These are phyloP conservation scores for Entamoeba dispar DNA, from an alignment of 208 protist species.

Conservation along the genomic window DNA sequence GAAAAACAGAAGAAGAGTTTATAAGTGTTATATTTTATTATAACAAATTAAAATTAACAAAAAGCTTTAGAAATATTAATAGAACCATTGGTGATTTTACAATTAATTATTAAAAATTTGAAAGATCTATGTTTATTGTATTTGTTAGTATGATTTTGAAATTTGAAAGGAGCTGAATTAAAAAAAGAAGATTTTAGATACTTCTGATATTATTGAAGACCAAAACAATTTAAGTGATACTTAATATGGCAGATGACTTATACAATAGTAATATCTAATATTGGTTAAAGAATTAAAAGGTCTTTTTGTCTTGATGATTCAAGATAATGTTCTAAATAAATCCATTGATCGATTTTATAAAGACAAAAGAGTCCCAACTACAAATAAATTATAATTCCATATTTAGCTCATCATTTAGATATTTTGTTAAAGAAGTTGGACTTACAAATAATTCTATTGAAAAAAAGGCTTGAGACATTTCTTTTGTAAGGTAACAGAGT, in stretches of 20 bases:
- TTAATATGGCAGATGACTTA: not conserved
- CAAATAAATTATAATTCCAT: not conserved
- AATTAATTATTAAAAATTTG: not conserved
- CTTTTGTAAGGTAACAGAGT: not conserved
- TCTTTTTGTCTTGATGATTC: not conserved
- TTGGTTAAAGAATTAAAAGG: not conserved
- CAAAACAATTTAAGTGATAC: not conserved
- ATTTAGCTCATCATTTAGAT: not conserved
- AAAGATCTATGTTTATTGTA: not conserved
- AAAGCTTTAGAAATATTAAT: not conserved
- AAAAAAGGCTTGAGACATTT: not conserved
- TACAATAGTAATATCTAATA: not conserved
- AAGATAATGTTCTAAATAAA: not conserved
- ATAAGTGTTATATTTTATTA: not conserved
- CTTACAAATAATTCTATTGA: not conserved
- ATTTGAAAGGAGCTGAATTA: not conserved
- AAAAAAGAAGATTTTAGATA: not conserved
- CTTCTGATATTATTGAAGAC: not conserved
- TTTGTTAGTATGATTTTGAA: not conserved
- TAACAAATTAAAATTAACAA: not conserved
- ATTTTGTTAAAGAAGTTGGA: not conserved
- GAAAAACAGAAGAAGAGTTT: not conserved
- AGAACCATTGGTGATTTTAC: not conserved
- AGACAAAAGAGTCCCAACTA: not conserved
- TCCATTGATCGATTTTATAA: not conserved